Evolutionary conservation across 1,284 basidiomycete species (phyloP).

Genomic region (Ceratobasidium sp.): DNA sequence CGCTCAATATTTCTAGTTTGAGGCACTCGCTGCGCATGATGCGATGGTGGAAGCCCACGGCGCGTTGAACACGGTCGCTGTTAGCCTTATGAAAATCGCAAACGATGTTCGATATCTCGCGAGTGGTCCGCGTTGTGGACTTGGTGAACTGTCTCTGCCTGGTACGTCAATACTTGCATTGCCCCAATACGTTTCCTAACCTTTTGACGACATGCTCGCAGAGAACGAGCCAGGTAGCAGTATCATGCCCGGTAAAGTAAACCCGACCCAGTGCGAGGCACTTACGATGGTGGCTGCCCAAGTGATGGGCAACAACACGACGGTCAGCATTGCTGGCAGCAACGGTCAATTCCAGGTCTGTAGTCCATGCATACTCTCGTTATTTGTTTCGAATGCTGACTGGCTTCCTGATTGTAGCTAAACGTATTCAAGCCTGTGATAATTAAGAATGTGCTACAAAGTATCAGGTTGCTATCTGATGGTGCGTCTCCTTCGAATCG

Average conservation of each 20-base stretch:
- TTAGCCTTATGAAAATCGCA: slow-evolving; percentile 99
- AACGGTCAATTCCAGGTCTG: slow-evolving; percentile 96
- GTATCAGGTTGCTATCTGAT: slow-evolving; percentile 93
- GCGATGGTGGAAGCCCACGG: slow-evolving; percentile 98
- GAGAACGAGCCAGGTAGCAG: slow-evolving; percentile 99
- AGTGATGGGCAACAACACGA: slow-evolving; percentile 98
- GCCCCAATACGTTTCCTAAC: too few relatives aligned
- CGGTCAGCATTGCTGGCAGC: slow-evolving; percentile 92
- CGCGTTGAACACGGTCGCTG: slow-evolving; percentile 94
- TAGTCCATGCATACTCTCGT: background rate
- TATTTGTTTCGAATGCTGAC: background rate
- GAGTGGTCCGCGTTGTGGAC: slow-evolving; percentile 96
- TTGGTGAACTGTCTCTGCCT: slow-evolving; percentile 94
- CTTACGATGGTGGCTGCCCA: slow-evolving; percentile 99
- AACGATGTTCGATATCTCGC: slow-evolving; percentile 99
- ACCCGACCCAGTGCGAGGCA: slow-evolving; percentile 99
- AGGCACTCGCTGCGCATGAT: slow-evolving; percentile 96
- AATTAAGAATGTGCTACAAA: slow-evolving; percentile 97
- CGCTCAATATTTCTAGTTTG: slow-evolving; percentile 73
- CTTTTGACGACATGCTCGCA: too few relatives aligned
- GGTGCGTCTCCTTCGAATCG: slow-evolving; percentile 63
- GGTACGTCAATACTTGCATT: background rate
- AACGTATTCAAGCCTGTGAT: slow-evolving; percentile 99
- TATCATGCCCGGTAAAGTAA: slow-evolving; percentile 99
- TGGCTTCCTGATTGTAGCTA: slow-evolving; percentile 63